Evolutionary conservation across 257 asterid genomes (phyloP).

Genomic region (Anisodus acutangulus): DNA sequence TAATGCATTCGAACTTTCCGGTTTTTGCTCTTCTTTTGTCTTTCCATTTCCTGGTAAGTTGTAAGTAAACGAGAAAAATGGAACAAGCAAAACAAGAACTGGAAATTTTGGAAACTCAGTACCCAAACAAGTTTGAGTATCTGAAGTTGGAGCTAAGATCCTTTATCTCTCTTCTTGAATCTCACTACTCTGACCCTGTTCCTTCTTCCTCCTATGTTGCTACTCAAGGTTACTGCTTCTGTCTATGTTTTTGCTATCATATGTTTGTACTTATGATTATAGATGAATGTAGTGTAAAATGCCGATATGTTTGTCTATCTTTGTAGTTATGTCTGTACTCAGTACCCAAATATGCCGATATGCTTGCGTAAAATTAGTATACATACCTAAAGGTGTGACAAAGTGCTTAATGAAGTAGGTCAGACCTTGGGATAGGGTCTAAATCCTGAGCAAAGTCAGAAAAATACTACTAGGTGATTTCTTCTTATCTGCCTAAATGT

Average conservation of each 20-base stretch:
- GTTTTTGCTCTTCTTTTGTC: background rate
- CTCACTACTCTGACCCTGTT: conserved; percentile 25
- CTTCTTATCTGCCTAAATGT: too few relatives aligned
- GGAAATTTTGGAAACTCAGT: conserved; percentile 56
- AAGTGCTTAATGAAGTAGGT: too few relatives aligned
- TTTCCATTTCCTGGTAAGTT: background rate
- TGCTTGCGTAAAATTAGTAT: too few relatives aligned
- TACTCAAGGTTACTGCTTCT: conserved; percentile 49
- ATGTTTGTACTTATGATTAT: background rate
- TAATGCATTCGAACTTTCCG: background rate
- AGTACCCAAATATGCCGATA: too few relatives aligned
- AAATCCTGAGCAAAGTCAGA: too few relatives aligned
- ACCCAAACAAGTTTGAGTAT: conserved; percentile 51
- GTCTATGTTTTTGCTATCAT: background rate
- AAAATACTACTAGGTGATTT: too few relatives aligned
- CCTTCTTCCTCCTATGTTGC: conserved; percentile 38
- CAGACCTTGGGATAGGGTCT: too few relatives aligned
- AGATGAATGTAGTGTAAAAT: too few relatives aligned
- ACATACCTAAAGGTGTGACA: too few relatives aligned
- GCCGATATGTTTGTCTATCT: too few relatives aligned
- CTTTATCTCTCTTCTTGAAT: conserved; percentile 55
- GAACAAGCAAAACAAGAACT: conserved; percentile 66
- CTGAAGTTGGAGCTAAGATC: conserved; percentile 57
- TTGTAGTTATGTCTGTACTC: too few relatives aligned
- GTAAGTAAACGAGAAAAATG: background rate